Conservation (phyloP, 73 alveolate genomes). For the Stentor roeselii region DNA sequence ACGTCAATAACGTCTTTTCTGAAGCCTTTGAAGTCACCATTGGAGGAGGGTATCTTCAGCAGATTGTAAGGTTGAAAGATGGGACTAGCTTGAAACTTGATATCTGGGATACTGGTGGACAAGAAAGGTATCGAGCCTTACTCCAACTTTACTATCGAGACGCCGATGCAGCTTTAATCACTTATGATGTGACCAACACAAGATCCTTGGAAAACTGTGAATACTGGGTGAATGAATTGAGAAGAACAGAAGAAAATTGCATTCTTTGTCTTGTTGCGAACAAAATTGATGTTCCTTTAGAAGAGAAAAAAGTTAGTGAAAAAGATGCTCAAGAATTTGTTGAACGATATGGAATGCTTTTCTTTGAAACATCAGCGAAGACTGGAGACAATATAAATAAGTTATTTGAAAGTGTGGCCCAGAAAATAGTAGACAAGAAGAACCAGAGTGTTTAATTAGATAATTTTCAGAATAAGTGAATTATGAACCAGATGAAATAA, state of each 20-base stretch:
- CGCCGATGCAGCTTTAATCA: slow-evolving; percentile 63
- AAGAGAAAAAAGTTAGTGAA: slow-evolving; percentile 35
- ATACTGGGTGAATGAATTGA: slow-evolving; percentile 62
- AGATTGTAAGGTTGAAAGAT: slow-evolving; percentile 47
- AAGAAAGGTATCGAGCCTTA: slow-evolving; percentile 59
- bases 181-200: slow-evolving; percentile 57
- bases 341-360: slow-evolving; percentile 31
- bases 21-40: slow-evolving; percentile 52
- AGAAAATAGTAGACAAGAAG: neutral
- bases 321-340: slow-evolving; percentile 43
- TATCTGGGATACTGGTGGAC: slow-evolving; percentile 68
- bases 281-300: slow-evolving; percentile 49
- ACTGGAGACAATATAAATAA: slow-evolving; percentile 41
- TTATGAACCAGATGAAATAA: too few species aligned
- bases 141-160: slow-evolving; percentile 59
- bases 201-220: slow-evolving; percentile 50
- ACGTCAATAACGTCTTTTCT: slow-evolving; percentile 35
- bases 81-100: slow-evolving; percentile 43
- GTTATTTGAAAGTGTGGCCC: slow-evolving; percentile 37
- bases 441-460: too few species aligned
- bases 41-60: slow-evolving; percentile 57
- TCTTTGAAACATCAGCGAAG: slow-evolving; percentile 50
- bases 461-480: too few species aligned
- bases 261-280: slow-evolving; percentile 49
- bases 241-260: slow-evolving; percentile 42